Evolutionary conservation across 768 basidiomycete genomes (phyloP), one percentile per base, ranked within the genome.

Genomic region (Tylopilus sp.): DNA sequence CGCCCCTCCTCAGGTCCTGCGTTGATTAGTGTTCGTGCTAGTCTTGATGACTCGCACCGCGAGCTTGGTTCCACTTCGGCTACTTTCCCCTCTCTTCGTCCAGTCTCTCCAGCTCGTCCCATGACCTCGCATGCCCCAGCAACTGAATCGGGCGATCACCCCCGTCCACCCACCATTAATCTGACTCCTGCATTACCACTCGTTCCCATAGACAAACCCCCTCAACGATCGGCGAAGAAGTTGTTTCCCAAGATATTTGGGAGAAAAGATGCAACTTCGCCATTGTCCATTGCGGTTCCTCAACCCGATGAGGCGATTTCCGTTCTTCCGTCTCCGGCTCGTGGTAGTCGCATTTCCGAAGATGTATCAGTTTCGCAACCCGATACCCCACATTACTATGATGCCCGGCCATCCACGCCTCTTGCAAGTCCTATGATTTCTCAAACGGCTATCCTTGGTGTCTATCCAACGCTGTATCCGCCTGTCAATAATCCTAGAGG

Each of bases 161-260:
- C 20, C 1, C 41, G 36, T n/a, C 41, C 52, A 51, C 53, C 59
- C 6, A 52, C 47, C 21, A 54, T 56, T 21, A 62, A 55, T 51
- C 6, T 68, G 31, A 47, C 36, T 21, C 48, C 55, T 3, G 54
- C 60, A 26, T 53, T 54, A 13, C 59, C 52, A 38, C 57, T 50
- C 22, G 44, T 39, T 35, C 58, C 60, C 0, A 48, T 53, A 6
- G 58, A 60, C 42, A 25, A n/a, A 42, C 60, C 72, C 35, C 66
- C 72, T 43, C 69, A 52, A 52, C 72, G 57, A 58, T 79, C 83
- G 52, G 71, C 80, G 20, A 84, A 80, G 55, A 78, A 71, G 50
- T 52, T 91, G 18, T 86, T 91, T 56, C 77, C 83, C 23, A 86
- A 79, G 62, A 69, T 91, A 30, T 91, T 91, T 74, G 86, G 79